Evolutionary conservation across 1,284 basidiomycete genomes (phyloP).

Genomic region (Ganoderma leucocontextum): DNA sequence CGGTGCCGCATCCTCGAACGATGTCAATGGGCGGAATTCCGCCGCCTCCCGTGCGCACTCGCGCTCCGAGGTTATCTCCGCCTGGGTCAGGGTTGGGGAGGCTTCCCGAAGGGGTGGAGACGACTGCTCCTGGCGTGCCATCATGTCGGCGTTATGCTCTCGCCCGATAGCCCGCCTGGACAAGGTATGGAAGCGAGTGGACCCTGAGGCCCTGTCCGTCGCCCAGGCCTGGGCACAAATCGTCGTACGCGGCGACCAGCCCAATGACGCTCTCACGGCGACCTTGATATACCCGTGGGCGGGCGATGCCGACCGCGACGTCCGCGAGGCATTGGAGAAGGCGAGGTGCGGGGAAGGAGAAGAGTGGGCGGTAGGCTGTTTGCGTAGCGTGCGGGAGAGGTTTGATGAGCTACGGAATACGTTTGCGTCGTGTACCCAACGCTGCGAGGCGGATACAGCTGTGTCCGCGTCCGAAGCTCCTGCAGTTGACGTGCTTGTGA

Average conservation of each 20-base stretch:
- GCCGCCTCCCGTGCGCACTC: conserved; percentile 67
- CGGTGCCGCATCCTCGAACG: conserved; percentile 23
- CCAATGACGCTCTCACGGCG: conserved; percentile 46
- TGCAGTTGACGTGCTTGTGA: conserved; percentile 58
- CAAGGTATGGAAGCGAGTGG: conserved; percentile 80
- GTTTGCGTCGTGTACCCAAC: conserved; percentile 61
- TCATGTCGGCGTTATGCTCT: conserved; percentile 70
- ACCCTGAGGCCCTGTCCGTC: conserved; percentile 59
- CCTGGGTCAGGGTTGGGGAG: conserved; percentile 78
- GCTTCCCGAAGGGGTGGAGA: conserved; percentile 72
- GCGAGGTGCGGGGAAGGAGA: conserved; percentile 51
- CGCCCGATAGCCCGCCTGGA: conserved; percentile 77
- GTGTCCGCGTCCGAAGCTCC: conserved; percentile 45
- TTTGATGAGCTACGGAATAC: conserved; percentile 62
- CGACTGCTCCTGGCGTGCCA: conserved; percentile 79
- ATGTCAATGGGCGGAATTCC: conserved; percentile 47
- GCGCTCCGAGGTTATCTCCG: conserved; percentile 72
- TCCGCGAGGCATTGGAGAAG: conserved; percentile 53
- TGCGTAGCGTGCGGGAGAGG: conserved; percentile 52
- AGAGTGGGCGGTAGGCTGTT: conserved; percentile 51
- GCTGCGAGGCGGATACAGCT: conserved; percentile 38
- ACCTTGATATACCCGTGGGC: conserved; percentile 73
- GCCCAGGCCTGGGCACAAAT: conserved; percentile 73
- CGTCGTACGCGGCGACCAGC: conserved; percentile 47
- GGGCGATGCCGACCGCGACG: conserved; percentile 55